A percentile compares a stretch with the other conserved stretches of the same genome.
Conservation (phyloP, 495 filamentous ascomycete species). For the Oidiodendron maius region DNA sequence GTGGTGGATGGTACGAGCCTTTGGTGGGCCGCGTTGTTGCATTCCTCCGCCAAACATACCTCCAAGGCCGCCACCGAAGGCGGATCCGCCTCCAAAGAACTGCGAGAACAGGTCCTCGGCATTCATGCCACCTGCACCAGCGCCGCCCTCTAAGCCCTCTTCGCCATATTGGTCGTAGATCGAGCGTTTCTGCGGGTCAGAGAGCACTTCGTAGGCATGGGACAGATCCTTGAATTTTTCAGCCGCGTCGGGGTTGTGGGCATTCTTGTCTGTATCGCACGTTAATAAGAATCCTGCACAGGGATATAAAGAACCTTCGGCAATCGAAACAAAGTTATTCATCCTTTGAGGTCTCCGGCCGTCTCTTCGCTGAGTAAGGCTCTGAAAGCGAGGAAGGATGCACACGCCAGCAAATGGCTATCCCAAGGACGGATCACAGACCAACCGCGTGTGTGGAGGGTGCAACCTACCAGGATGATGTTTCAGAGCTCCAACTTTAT, state of each 20-base stretch:
- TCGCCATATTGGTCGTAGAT: constrained; percentile 98
- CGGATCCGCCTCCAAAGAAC: constrained; percentile 81
- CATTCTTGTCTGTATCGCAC: constrained; percentile 78
- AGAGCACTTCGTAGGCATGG: constrained; percentile 89
- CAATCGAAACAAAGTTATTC: no score
- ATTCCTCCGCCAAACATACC: constrained; percentile 83
- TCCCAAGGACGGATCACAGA: no score
- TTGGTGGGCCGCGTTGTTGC: constrained; percentile 79
- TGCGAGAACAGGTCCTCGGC: constrained; percentile 96
- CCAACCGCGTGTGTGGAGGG: no score
- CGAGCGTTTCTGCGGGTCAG: constrained; percentile 82
- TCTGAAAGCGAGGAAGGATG: no score
- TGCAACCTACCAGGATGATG: constrained; percentile 72
- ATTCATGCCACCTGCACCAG: constrained; percentile 77
- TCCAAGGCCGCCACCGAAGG: constrained; percentile 62
- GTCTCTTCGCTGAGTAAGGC: no score
- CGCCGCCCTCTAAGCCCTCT: constrained; percentile 87
- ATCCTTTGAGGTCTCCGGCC: no score
- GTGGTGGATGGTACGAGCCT: constrained; percentile 94
- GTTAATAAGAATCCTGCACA: constrained; percentile 5
- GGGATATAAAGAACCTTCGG: no score
- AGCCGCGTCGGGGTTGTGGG: constrained; percentile 83
- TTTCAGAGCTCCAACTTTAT: constrained; percentile 84
- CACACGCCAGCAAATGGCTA: no score
- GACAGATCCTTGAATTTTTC: constrained; percentile 98